Conservation (phyloP, 169 alveolate genomes). For the Plasmodium vivax region DNA sequence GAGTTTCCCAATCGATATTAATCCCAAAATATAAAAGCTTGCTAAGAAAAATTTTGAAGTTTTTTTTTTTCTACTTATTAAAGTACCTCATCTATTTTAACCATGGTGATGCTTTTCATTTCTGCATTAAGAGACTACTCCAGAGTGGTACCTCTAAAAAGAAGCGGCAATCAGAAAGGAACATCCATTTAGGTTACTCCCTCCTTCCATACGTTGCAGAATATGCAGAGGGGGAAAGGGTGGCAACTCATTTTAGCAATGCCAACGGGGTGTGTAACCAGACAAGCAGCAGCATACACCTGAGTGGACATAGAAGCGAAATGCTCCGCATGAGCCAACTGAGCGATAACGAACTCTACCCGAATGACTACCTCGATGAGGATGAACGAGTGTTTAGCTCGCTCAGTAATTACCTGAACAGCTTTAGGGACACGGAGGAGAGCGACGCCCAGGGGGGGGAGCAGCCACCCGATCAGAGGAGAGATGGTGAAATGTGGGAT, state of each 20-base stretch:
- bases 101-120: slow-evolving; percentile 36
- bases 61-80: slow-evolving; percentile 52
- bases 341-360: neutral
- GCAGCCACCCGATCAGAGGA: neutral
- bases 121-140: slow-evolving; percentile 29
- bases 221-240: neutral
- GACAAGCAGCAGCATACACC: neutral
- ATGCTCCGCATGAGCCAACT: neutral
- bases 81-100: slow-evolving; percentile 70
- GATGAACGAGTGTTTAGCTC: slow-evolving; percentile 36
- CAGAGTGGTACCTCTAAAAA: slow-evolving; percentile 9
- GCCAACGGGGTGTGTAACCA: neutral
- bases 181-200: neutral
- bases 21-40: slow-evolving; percentile 31
- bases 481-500: neutral
- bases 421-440: neutral
- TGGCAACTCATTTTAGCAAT: neutral
- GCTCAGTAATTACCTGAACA: slow-evolving; percentile 15
- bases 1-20: slow-evolving; percentile 56
- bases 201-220: neutral
- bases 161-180: neutral
- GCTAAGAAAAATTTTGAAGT: slow-evolving; percentile 1
- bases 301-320: neutral
- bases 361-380: slow-evolving; percentile 7
- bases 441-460: neutral